Evolutionary conservation across 75 land plant genomes (phyloP).

Genomic region (Pinus albicaulis): DNA sequence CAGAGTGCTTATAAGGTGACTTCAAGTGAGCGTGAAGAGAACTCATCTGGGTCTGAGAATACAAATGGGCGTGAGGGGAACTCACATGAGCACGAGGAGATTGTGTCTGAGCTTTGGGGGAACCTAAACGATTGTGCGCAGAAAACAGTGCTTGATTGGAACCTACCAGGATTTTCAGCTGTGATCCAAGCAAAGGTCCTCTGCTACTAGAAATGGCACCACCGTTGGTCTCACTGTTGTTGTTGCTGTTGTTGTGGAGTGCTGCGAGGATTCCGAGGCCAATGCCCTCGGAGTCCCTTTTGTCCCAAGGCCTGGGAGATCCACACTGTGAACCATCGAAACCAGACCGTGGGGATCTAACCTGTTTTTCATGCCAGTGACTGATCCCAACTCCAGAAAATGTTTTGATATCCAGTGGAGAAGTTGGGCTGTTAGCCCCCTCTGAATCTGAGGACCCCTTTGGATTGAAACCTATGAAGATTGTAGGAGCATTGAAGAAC

Average conservation of each 20-base stretch:
- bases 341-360: conserved; percentile 21
- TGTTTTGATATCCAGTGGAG: conserved; percentile 14
- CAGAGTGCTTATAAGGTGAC: background rate
- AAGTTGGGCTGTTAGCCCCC: conserved; percentile 8
- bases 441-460: conserved; percentile 8
- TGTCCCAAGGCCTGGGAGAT: conserved; percentile 19
- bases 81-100: background rate
- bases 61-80: conserved; percentile 1
- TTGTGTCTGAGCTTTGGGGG: conserved; percentile 4
- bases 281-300: conserved; percentile 21
- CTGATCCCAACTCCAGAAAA: conserved; percentile 2
- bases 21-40: conserved; percentile 4
- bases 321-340: conserved; percentile 21
- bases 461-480: background rate
- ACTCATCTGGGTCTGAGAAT: background rate
- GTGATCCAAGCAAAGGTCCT: conserved; percentile 9
- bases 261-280: conserved; percentile 34
- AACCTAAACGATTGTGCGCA: conserved; percentile 5
- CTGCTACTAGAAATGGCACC: conserved; percentile 1
- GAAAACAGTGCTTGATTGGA: conserved; percentile 3
- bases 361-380: conserved; percentile 11
- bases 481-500: conserved; percentile 2
- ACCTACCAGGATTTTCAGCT: conserved; percentile 2
- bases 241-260: conserved; percentile 9
- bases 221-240: conserved; percentile 2